A percentile compares a stretch with the other conserved stretches of the same genome.
Conservation (phyloP, 495 filamentous ascomycete species). For the Penicillium salamii region DNA sequence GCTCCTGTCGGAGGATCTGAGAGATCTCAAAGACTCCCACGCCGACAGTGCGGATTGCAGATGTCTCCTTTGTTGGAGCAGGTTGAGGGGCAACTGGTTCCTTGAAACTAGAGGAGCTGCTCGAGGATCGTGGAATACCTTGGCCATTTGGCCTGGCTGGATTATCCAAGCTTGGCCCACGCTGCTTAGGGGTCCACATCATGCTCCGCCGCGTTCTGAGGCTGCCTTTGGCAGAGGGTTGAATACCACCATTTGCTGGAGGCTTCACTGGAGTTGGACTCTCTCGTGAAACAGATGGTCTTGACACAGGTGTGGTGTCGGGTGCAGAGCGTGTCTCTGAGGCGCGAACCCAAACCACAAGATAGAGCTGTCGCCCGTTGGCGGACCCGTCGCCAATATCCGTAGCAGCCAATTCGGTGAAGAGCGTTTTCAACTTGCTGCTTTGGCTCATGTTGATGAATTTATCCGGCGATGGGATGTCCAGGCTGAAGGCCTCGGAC, state of each 20-base stretch:
- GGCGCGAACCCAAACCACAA: slow-evolving; percentile 79
- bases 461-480: slow-evolving; percentile 70
- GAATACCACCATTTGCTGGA: slow-evolving; percentile 17
- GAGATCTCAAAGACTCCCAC: slow-evolving; percentile 81
- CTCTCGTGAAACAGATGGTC: slow-evolving; percentile 36
- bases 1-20: slow-evolving; percentile 69
- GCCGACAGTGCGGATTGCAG: slow-evolving; percentile 67
- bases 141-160: slow-evolving; percentile 22
- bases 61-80: slow-evolving; percentile 35
- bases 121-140: slow-evolving; percentile 50
- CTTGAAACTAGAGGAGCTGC: slow-evolving; percentile 55
- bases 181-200: slow-evolving; percentile 65
- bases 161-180: slow-evolving; percentile 27
- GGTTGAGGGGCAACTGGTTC: slow-evolving; percentile 37
- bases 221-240: slow-evolving; percentile 39
- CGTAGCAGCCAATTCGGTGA: slow-evolving; percentile 74
- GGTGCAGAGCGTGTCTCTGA: slow-evolving; percentile 51
- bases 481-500: slow-evolving; percentile 79
- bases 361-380: slow-evolving; percentile 65
- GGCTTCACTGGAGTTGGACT: slow-evolving; percentile 30
- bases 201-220: slow-evolving; percentile 68
- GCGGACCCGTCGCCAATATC: slow-evolving; percentile 79
- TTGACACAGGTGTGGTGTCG: slow-evolving; percentile 22
- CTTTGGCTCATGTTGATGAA: slow-evolving; percentile 55
- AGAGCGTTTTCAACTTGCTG: slow-evolving; percentile 75